Evolutionary conservation across 2,329 filamentous ascomycete species (phyloP), one percentile per base, ranked within the genome.

Genomic region (Claviceps africana): DNA sequence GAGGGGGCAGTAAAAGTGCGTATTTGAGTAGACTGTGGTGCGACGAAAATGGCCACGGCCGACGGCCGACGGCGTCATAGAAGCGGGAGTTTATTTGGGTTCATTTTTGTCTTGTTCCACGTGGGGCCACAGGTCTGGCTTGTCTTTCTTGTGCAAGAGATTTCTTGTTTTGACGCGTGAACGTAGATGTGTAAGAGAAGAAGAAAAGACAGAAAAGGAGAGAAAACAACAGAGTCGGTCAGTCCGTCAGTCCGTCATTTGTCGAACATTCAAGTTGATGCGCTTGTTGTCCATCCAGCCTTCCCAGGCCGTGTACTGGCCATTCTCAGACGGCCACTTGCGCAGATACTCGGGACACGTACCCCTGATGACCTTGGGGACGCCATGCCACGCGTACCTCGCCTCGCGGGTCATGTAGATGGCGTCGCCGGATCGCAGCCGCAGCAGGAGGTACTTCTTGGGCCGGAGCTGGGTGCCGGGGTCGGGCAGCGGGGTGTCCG

Each of bases 321-420:
- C 72, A n/a, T 69, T 64, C 48, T 62, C 70, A 43, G 74, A 73
- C 0, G 90, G 90, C 90, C 90, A 97, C 43, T 84, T 72, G 53
- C 73, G 70, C 48, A 97, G 67, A 66, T 83, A 86, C 0, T 70
- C 70, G 0, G 91, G 91, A 67, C 90, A 97, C 0, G 88, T 95
- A 1, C 72, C 79, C 47, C 81, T 77, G 37, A 96, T 63, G 13
- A 97, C 84, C 65, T 90, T 93, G 6, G 93, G 90, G 13, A 97
- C 89, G 13, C 87, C 90, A 69, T 97, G 93, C 91, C 91, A 97
- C 2, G 91, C 90, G 67, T 88, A 95, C 44, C 93, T 76, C 4
- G 87, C 85, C 53, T 81, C 74, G 21, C 85, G 78, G 48, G 80
- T 83, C 91, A 98, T 97, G 62, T 94, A 89, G 1, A 97, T 81